Evolutionary conservation across 257 asterid species (phyloP).

Genomic region (Fraxinus americana): DNA sequence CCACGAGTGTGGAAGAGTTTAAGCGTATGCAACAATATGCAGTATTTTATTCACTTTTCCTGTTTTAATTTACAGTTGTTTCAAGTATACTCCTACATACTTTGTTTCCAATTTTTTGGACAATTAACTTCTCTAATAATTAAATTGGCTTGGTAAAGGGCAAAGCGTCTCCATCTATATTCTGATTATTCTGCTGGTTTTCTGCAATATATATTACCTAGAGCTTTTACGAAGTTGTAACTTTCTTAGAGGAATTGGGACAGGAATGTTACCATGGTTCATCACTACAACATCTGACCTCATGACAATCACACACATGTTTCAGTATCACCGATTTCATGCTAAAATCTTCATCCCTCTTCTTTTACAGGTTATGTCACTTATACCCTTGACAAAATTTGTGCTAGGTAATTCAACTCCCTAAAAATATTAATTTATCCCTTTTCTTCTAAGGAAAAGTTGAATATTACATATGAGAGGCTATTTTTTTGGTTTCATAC

Average conservation of each 20-base stretch:
- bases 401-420: conserved; percentile 59
- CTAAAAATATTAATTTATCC: background rate
- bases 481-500: background rate
- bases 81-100: background rate
- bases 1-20: conserved; percentile 65
- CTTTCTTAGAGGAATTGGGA: background rate
- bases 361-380: conserved; percentile 70
- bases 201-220: background rate
- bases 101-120: background rate
- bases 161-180: conserved; percentile 10
- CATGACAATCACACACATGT: background rate
- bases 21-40: conserved; percentile 53
- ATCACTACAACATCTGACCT: background rate
- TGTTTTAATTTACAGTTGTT: background rate
- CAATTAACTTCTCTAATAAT: background rate
- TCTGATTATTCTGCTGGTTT: background rate
- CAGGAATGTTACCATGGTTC: background rate
- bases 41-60: background rate
- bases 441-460: background rate
- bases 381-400: conserved; percentile 70
- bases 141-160: background rate
- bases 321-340: background rate
- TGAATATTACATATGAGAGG: background rate
- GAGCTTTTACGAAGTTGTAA: background rate
- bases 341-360: conserved; percentile 12